phyloP scores from a whole-genome alignment of 441 rosid genomes.

The Theobroma grandiflorum region DNA sequence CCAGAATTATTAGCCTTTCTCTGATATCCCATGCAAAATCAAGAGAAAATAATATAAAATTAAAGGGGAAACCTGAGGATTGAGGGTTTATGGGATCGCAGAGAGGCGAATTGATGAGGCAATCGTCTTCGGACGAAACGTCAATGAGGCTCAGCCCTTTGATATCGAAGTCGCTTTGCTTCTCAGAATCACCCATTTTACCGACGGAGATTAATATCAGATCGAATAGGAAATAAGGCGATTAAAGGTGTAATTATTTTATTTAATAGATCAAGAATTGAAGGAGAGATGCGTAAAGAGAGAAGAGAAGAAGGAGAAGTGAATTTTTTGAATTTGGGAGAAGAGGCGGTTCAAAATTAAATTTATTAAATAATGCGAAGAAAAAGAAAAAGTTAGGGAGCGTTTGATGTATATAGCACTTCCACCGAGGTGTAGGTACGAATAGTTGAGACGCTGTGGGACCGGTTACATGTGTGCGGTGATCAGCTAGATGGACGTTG shows the following conservation, averaged over 20 bases:
- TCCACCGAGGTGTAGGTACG: not conserved
- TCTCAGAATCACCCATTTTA: constrained; percentile 61
- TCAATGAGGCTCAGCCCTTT: constrained; percentile 73
- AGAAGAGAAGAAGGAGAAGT: too few species aligned
- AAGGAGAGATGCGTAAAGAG: not conserved
- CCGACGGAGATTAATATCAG: constrained; percentile 20
- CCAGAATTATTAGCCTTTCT: not conserved
- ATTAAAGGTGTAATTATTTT: not conserved
- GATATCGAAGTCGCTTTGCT: constrained; percentile 41
- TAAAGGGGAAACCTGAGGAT: constrained; percentile 24
- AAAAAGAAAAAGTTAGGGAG: constrained; percentile 18
- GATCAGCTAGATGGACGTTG: not conserved
- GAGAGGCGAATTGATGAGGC: constrained; percentile 66
- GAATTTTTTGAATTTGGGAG: constrained; percentile 19
- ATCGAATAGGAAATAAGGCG: constrained; percentile 20
- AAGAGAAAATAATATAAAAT: not conserved
- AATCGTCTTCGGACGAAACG: constrained; percentile 82
- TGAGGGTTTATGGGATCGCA: constrained; percentile 32
- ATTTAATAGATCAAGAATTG: constrained; percentile 2
- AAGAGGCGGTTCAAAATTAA: constrained; percentile 23
- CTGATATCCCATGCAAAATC: not conserved
- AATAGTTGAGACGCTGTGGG: not conserved
- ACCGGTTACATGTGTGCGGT: not conserved
- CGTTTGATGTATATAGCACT: not conserved
- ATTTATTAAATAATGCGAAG: not conserved